Percentiles rank a stretch among this genome's conserved stretches.
These are phyloP conservation scores for Colletotrichum godetiae DNA, from an alignment of 2,329 filamentous ascomycete species.

Conservation along the genomic window DNA sequence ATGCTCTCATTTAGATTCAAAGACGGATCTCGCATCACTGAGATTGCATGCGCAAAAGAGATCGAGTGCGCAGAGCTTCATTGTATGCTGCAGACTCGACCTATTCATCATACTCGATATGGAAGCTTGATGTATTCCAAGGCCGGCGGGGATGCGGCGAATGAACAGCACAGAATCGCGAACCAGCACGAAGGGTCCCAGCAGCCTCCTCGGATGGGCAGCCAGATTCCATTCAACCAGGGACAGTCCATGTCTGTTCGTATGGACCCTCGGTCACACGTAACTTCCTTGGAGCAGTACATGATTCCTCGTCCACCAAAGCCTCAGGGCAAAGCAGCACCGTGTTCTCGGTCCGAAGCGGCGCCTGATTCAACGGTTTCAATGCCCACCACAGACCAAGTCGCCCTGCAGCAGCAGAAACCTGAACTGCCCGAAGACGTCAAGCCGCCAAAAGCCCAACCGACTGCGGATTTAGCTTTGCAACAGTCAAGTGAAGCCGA, in stretches of 20 bases:
- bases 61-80: not conserved
- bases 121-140: not conserved
- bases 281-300: conserved; percentile 3
- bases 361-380: not conserved
- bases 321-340: not conserved
- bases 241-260: not conserved
- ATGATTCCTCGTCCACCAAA: not conserved
- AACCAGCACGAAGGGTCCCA: not conserved
- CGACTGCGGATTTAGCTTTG: not conserved
- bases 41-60: not conserved
- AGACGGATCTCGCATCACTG: not conserved
- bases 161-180: not conserved
- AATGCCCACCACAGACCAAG: too few species aligned
- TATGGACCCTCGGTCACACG: not conserved
- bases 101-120: conserved; percentile 10
- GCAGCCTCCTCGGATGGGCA: not conserved
- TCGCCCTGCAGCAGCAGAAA: not conserved
- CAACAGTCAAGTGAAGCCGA: conserved; percentile 9
- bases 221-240: not conserved
- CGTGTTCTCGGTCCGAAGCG: not conserved
- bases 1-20: not conserved
- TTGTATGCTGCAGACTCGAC: not conserved
- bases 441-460: not conserved
- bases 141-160: not conserved
- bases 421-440: not conserved